These are phyloP conservation scores for Penicillium polonicum DNA, from an alignment of 2,329 filamentous ascomycete species.

Conservation along the genomic window DNA sequence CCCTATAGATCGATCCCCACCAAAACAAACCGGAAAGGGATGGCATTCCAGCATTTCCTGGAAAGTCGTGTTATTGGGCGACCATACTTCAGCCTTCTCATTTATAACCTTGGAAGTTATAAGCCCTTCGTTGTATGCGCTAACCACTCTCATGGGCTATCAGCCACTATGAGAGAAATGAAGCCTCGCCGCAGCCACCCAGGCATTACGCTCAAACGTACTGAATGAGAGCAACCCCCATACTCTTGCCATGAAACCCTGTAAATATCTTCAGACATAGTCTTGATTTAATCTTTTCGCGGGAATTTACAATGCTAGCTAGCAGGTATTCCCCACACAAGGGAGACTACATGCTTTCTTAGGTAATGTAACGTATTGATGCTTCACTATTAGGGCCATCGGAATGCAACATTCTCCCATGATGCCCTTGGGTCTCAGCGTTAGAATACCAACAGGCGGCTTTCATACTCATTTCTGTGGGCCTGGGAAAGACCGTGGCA, in stretches of 20 bases:
- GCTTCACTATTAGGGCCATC: slow-evolving; percentile 2
- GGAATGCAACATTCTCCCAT: slow-evolving; percentile 28
- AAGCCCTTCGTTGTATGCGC: neutral
- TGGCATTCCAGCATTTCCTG: slow-evolving; percentile 19
- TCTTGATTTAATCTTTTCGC: neutral
- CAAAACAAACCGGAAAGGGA: slow-evolving; percentile 24
- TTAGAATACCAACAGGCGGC: slow-evolving; percentile 14
- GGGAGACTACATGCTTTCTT: slow-evolving; percentile 1
- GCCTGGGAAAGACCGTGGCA: slow-evolving; percentile 1
- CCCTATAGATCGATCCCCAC: slow-evolving; percentile 14
- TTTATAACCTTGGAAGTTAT: neutral
- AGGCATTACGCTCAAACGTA: neutral
- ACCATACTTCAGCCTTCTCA: neutral
- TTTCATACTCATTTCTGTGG: slow-evolving; percentile 10
- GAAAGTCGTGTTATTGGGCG: slow-evolving; percentile 2
- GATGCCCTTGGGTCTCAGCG: slow-evolving; percentile 11
- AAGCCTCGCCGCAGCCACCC: neutral
- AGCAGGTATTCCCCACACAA: slow-evolving; percentile 14
- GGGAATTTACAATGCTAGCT: neutral
- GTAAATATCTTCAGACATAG: neutral
- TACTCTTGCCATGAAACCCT: neutral
- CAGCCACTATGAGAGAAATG: neutral
- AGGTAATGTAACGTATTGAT: slow-evolving; percentile 9
- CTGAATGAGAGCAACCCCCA: neutral
- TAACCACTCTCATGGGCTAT: neutral